Evolutionary conservation across 2,329 filamentous ascomycete genomes (phyloP).

Genomic region (Samsoniella hepiali): DNA sequence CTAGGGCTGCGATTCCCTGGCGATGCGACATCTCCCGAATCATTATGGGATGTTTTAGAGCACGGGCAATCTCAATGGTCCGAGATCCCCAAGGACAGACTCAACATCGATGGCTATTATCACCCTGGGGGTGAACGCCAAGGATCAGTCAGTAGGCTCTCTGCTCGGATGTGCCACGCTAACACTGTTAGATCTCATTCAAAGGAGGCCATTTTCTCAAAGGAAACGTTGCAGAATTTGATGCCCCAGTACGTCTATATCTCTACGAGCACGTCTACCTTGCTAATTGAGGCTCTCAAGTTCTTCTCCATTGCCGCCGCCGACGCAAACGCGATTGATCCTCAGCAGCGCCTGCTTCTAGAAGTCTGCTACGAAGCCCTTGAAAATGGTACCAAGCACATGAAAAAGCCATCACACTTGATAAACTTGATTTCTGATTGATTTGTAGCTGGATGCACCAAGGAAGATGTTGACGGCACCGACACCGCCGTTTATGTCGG

Average conservation of each 20-base stretch:
- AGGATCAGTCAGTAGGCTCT: slow-evolving; percentile 40
- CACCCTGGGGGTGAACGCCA: slow-evolving; percentile 50
- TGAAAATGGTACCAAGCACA: slow-evolving; percentile 40
- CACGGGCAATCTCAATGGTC: slow-evolving; percentile 46
- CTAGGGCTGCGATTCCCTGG: slow-evolving; percentile 52
- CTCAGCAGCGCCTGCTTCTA: slow-evolving; percentile 50
- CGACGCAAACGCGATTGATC: slow-evolving; percentile 52
- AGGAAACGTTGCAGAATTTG: slow-evolving; percentile 45
- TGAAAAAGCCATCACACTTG: slow-evolving; percentile 3
- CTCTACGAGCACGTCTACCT: neutral
- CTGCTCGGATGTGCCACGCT: neutral
- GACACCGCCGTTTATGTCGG: slow-evolving; percentile 49
- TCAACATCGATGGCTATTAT: slow-evolving; percentile 52
- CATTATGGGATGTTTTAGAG: slow-evolving; percentile 48
- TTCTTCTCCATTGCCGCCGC: slow-evolving; percentile 50
- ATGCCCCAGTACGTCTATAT: slow-evolving; percentile 41
- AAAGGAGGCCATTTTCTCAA: slow-evolving; percentile 50
- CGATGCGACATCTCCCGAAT: slow-evolving; percentile 40
- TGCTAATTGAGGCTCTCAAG: slow-evolving; percentile 27
- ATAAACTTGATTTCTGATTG: neutral
- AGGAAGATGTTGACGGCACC: slow-evolving; percentile 42
- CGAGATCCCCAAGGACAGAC: slow-evolving; percentile 45
- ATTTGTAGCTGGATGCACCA: slow-evolving; percentile 40
- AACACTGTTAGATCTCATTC: slow-evolving; percentile 41
- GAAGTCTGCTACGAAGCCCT: slow-evolving; percentile 50